phyloP scores from a whole-genome alignment of 345 rosid species.

The Balakata baccata region DNA sequence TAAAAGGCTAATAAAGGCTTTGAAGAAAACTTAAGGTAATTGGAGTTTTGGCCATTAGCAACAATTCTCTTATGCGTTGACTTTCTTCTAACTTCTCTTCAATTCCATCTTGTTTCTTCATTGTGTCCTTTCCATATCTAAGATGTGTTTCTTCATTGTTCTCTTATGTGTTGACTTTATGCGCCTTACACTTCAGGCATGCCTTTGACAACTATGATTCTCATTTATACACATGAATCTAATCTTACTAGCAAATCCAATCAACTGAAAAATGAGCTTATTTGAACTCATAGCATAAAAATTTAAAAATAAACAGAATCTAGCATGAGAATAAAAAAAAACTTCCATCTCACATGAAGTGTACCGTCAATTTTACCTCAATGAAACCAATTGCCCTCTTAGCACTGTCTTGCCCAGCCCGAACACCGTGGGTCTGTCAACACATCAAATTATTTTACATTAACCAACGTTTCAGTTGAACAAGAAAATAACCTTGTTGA shows the following conservation, averaged over 20 bases:
- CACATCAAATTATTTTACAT: background rate
- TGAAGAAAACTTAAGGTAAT: no score
- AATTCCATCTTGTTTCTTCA: no score
- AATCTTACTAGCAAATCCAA: background rate
- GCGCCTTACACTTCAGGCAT: no score
- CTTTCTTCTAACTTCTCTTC: no score
- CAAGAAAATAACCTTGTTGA: background rate
- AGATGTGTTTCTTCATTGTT: no score
- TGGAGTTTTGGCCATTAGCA: no score
- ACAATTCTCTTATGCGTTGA: no score
- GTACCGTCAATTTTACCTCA: slow-evolving; percentile 44
- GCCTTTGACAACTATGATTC: no score
- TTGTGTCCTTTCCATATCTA: no score
- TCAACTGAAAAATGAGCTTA: background rate
- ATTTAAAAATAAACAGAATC: background rate
- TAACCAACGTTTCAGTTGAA: background rate
- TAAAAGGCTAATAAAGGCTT: no score
- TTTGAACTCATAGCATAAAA: background rate
- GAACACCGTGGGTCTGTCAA: slow-evolving; percentile 72
- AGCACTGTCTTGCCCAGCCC: slow-evolving; percentile 61
- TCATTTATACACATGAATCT: background rate
- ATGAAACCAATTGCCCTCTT: slow-evolving; percentile 78
- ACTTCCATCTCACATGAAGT: background rate
- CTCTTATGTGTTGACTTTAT: no score
- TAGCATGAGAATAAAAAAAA: background rate